Base-by-base conservation (phyloP, 805 yeast genomes). In the Saturnispora sanitii region DNA sequence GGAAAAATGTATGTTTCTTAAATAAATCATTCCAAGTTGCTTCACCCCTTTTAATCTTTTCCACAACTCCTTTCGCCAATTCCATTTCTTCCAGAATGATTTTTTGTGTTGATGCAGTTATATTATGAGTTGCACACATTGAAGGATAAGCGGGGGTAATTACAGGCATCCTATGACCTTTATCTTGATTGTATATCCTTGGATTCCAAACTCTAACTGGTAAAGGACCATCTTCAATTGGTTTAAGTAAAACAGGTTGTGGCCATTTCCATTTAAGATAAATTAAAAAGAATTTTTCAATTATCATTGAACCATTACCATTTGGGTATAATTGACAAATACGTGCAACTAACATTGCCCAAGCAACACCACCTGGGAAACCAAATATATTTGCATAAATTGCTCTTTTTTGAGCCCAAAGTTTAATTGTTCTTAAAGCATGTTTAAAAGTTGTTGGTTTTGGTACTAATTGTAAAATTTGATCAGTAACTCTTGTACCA, bases 291-390 rank as follows among this genome's bases (percentile, higher is more conserved):
- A 92, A 92, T 56, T 87, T 83, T 44, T 81, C 77, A n/a, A 92
- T 79, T 39, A 92, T 82, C 2, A 83, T 86, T 0, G 97, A 85
- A 46, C 96, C 80, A 11, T 87, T 94, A 0, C 97, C 94, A 61
- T 90, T 90, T 8, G 98, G 98, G 57, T 90, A 92, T 38, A 92
- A 64, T 59, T 92, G 98, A 61, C 98, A 92, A 22, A 92, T 86
- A 52, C 98, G 71, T 1, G 97, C 98, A n/a, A 88, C 96, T 31
- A 92, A 61, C 96, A 92, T 92, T 1, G 98, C 98, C 98, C 98
- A 92, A 1, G 98, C 98, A 37, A 92, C 98, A 61, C 98, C 98
- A 54, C 98, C 98, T 1, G 97, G 98, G 62, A 90, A 92, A 0
- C 98, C 98, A 71, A 82, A 85, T 34, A 92, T 82, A 56, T 92